Conservation (phyloP, 208 protist species). For the Acanthamoeba culbertsoni region DNA sequence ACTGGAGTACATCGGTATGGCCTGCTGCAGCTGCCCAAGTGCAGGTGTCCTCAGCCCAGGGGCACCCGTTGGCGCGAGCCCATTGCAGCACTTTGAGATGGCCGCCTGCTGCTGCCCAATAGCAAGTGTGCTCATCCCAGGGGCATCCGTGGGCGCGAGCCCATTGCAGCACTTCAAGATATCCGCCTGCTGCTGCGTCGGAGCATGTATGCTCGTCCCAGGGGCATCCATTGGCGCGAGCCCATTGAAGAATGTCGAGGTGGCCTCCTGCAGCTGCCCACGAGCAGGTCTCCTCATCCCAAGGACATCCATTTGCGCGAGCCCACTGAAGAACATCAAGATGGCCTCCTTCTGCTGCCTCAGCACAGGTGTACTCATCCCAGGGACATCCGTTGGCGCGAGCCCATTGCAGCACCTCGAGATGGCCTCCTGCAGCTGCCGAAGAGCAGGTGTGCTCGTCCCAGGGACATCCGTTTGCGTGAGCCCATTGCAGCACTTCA, state of each 20-base stretch:
- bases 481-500: not conserved
- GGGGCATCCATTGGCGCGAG: not conserved
- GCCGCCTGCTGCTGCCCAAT: not conserved
- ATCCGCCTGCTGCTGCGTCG: not conserved
- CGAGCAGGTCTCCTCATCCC: not conserved
- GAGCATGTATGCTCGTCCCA: not conserved
- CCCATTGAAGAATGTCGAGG: not conserved
- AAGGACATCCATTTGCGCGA: not conserved
- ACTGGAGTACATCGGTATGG: not conserved
- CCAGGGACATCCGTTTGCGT: not conserved
- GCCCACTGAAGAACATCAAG: not conserved
- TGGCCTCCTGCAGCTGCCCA: not conserved
- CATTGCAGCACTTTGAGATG: not conserved
- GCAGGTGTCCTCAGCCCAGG: not conserved
- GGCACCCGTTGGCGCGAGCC: not conserved
- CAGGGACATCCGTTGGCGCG: not conserved
- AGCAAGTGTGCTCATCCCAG: not conserved
- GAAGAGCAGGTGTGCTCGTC: not conserved
- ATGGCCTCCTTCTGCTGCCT: not conserved
- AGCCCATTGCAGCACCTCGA: constrained; percentile 3
- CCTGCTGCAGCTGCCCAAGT: not conserved
- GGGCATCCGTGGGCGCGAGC: not conserved
- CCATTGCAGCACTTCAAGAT: not conserved
- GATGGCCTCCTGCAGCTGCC: not conserved
- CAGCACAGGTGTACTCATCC: not conserved